phyloP scores from a whole-genome alignment of 1,284 basidiomycete genomes.

The Exsudoporus floridanus region DNA sequence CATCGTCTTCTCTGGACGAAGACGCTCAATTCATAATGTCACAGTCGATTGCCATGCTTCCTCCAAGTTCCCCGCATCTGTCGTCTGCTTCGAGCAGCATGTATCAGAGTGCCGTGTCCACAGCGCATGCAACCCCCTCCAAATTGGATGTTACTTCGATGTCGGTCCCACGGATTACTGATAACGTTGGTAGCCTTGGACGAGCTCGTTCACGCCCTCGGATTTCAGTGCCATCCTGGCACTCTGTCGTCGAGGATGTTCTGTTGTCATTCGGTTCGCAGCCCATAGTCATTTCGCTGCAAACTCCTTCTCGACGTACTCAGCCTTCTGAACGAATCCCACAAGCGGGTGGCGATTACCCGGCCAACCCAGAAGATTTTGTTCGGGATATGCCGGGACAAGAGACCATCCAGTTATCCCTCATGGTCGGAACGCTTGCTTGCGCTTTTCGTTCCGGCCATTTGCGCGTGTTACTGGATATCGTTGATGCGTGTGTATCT shows the following conservation, averaged over 20 bases:
- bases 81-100: slow-evolving; percentile 55
- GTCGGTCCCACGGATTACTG: not conserved
- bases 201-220: slow-evolving; percentile 6
- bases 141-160: not conserved
- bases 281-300: slow-evolving; percentile 54
- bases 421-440: slow-evolving; percentile 51
- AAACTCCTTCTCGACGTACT: slow-evolving; percentile 40
- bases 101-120: slow-evolving; percentile 73
- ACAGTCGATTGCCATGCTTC: slow-evolving; percentile 66
- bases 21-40: slow-evolving; percentile 68
- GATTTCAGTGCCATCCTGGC: slow-evolving; percentile 12
- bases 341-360: not conserved
- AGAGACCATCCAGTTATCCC: slow-evolving; percentile 35
- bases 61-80: slow-evolving; percentile 45
- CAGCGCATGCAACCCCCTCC: slow-evolving; percentile 22
- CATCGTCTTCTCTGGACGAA: slow-evolving; percentile 57
- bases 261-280: slow-evolving; percentile 58
- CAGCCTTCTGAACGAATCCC: slow-evolving; percentile 8
- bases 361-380: slow-evolving; percentile 3
- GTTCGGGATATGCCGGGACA: slow-evolving; percentile 7
- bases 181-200: not conserved
- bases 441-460: slow-evolving; percentile 54
- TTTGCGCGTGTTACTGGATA: slow-evolving; percentile 46
- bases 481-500: slow-evolving; percentile 41
- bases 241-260: slow-evolving; percentile 40